A percentile compares a stretch with the other conserved stretches of the same genome.
Evolutionary conservation across 2,329 filamentous ascomycete species (phyloP).

Genomic region (Rhynchosporium secalis): DNA sequence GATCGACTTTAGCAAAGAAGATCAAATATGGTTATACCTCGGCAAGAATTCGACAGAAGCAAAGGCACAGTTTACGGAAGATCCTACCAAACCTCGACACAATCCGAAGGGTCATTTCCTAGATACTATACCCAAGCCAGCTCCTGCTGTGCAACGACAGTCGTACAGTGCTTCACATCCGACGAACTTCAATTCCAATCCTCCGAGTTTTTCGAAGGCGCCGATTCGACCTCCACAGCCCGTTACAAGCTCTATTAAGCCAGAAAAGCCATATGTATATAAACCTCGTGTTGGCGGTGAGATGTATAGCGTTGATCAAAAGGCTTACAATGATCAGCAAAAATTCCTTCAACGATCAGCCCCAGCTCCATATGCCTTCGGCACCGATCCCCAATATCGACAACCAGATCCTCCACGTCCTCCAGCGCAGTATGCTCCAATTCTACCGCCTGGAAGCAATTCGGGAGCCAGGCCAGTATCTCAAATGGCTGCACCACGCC

Average conservation of each 20-base stretch:
- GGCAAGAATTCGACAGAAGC: slow-evolving; percentile 85
- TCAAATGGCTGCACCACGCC: not conserved
- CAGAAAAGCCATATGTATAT: slow-evolving; percentile 54
- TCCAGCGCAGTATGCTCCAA: slow-evolving; percentile 3
- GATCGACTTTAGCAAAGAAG: slow-evolving; percentile 69
- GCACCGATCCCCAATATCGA: slow-evolving; percentile 37
- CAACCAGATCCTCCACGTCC: slow-evolving; percentile 6
- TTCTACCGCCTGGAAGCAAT: not conserved
- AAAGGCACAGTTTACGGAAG: slow-evolving; percentile 86
- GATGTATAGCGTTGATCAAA: slow-evolving; percentile 37
- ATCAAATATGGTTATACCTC: slow-evolving; percentile 87
- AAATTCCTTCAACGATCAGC: slow-evolving; percentile 38
- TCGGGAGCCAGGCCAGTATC: slow-evolving; percentile 1
- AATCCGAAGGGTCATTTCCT: slow-evolving; percentile 72
- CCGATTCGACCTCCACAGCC: slow-evolving; percentile 38
- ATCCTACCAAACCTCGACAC: slow-evolving; percentile 59
- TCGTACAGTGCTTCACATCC: slow-evolving; percentile 40
- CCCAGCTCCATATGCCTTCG: slow-evolving; percentile 34
- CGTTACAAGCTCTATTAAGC: slow-evolving; percentile 36
- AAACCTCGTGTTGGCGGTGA: slow-evolving; percentile 45
- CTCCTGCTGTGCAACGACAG: slow-evolving; percentile 43
- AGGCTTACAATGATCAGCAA: slow-evolving; percentile 39
- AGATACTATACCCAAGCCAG: slow-evolving; percentile 63
- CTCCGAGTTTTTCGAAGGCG: slow-evolving; percentile 36
- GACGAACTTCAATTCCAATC: slow-evolving; percentile 29